These are phyloP conservation scores for Hondaea fermentalgiana DNA, from an alignment of 108 stramenopile genomes.

Conservation along the genomic window DNA sequence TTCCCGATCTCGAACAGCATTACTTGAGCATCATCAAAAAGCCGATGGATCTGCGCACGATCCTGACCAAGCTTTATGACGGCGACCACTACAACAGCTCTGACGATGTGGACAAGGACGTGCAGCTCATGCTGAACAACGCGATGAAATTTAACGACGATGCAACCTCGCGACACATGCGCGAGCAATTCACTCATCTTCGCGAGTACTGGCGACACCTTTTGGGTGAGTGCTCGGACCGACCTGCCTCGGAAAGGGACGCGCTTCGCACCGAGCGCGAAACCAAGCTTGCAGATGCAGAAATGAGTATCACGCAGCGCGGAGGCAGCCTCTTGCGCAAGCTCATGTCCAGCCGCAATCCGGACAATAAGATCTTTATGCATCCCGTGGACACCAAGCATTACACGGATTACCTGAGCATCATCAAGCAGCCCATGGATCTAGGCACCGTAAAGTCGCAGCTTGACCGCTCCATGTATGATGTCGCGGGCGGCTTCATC, in stretches of 20 bases:
- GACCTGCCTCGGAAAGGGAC: not conserved
- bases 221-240: not conserved
- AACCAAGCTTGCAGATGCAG: not conserved
- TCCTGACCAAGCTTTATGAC: not conserved
- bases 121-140: not conserved
- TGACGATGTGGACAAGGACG: not conserved
- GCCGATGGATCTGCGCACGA: slow-evolving; percentile 10
- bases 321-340: not conserved
- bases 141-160: not conserved
- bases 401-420: not conserved
- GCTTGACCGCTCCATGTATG: not conserved
- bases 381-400: not conserved
- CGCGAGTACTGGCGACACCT: not conserved
- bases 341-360: not conserved
- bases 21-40: not conserved
- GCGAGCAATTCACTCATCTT: not conserved
- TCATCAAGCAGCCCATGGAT: slow-evolving; percentile 5
- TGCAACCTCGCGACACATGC: not conserved
- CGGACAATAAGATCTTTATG: not conserved
- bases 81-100: not conserved
- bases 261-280: not conserved
- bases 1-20: not conserved
- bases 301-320: not conserved
- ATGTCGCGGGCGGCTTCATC: not conserved
- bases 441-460: not conserved